Conservation (phyloP, 202 grass and related monocot genomes). For the Zizania palustris region DNA sequence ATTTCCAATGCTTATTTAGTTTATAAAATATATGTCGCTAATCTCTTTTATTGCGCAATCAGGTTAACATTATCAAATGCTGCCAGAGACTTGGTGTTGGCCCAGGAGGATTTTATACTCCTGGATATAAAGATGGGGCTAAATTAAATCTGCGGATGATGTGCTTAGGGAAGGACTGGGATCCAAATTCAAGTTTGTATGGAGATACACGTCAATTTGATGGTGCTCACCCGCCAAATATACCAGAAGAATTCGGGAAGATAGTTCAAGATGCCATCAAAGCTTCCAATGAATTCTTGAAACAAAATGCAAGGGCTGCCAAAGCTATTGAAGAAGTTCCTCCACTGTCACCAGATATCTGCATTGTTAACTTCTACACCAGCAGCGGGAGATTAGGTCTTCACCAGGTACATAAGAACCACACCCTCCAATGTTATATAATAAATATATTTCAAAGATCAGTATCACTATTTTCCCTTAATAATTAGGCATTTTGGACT, state of each 20-base stretch:
- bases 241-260: conserved; percentile 47
- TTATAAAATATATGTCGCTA: neutral
- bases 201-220: conserved; percentile 37
- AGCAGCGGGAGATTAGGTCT: conserved; percentile 49
- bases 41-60: neutral
- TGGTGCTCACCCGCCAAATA: conserved; percentile 47
- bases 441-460: neutral
- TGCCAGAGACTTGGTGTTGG: conserved; percentile 56
- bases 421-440: neutral
- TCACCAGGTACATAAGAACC: conserved; percentile 58
- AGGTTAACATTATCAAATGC: conserved; percentile 58
- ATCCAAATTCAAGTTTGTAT: conserved; percentile 51
- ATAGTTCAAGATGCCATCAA: conserved; percentile 43
- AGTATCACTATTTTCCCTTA: neutral
- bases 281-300: conserved; percentile 40
- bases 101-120: conserved; percentile 56
- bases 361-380: conserved; percentile 64
- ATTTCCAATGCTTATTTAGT: neutral
- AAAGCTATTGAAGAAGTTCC: conserved; percentile 42
- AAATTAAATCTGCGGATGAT: conserved; percentile 60
- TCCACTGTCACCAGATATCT: conserved; percentile 59
- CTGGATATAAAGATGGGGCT: conserved; percentile 53
- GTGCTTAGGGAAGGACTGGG: conserved; percentile 72
- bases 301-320: neutral
- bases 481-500: neutral